Conservation (phyloP, 2,329 filamentous ascomycete species). For the Annulohypoxylon truncatum region DNA sequence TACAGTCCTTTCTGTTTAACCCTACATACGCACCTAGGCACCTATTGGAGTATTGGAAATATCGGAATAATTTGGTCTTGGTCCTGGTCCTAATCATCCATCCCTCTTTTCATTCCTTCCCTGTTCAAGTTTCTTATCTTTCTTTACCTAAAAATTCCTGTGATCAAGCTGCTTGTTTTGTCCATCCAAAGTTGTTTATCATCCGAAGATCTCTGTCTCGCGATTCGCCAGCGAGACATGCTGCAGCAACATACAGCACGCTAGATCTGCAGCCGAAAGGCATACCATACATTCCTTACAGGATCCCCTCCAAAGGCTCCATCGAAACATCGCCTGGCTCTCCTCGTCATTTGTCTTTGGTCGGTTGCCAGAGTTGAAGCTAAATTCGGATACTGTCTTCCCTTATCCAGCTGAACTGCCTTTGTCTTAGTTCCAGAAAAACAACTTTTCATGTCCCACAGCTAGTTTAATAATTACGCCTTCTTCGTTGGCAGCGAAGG, state of each 20-base stretch:
- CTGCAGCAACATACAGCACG: slow-evolving; percentile 35
- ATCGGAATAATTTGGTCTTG: no score
- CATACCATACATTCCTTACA: slow-evolving; percentile 28
- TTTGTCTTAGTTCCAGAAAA: slow-evolving; percentile 29
- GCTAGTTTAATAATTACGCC: slow-evolving; percentile 33
- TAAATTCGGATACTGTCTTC: slow-evolving; percentile 22
- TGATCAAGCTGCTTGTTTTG: slow-evolving; percentile 13
- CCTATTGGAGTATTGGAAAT: slow-evolving; percentile 12
- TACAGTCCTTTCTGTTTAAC: neutral
- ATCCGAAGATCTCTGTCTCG: slow-evolving; percentile 33
- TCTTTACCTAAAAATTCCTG: neutral
- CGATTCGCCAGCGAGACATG: slow-evolving; percentile 34
- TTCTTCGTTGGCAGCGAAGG: slow-evolving; percentile 33
- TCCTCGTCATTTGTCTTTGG: slow-evolving; percentile 15
- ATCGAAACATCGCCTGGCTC: slow-evolving; percentile 11
- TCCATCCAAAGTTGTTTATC: slow-evolving; percentile 28
- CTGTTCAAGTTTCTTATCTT: slow-evolving; percentile 3
- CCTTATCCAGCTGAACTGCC: neutral
- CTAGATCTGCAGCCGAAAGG: slow-evolving; percentile 29
- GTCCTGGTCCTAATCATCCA: neutral
- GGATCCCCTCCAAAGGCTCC: slow-evolving; percentile 16
- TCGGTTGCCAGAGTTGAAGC: slow-evolving; percentile 24
- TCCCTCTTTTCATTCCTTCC: slow-evolving; percentile 1
- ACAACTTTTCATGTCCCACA: slow-evolving; percentile 33
- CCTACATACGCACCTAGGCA: neutral